These are phyloP conservation scores for Phaseolus coccineus DNA, from an alignment of 331 rosid species.

Conservation along the genomic window DNA sequence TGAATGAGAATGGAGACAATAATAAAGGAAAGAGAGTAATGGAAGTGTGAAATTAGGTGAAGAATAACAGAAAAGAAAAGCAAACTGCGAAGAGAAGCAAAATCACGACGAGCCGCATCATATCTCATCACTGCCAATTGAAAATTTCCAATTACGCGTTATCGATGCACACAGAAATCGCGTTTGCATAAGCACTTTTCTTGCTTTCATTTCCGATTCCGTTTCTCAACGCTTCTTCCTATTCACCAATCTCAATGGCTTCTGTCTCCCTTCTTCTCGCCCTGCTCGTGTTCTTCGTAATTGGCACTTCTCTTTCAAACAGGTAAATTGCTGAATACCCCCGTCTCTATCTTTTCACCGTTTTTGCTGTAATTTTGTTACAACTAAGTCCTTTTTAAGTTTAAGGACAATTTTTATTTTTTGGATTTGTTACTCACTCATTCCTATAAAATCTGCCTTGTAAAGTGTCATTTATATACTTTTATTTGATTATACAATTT, in stretches of 20 bases:
- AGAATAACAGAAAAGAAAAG: not conserved
- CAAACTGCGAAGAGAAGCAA: not conserved
- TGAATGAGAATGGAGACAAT: not conserved
- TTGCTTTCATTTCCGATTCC: not conserved
- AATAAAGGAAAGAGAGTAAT: not conserved
- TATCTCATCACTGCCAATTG: not conserved
- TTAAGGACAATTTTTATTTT: not conserved
- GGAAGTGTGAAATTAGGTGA: not conserved
- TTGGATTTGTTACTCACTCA: not conserved
- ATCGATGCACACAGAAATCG: not conserved
- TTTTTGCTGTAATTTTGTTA: not conserved
- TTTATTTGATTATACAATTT: no score
- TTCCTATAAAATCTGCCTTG: no score
- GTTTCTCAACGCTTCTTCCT: not conserved
- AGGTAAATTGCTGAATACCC: constrained; percentile 7
- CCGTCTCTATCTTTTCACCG: not conserved
- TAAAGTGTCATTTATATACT: no score
- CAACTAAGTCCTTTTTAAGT: not conserved
- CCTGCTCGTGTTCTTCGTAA: constrained; percentile 3
- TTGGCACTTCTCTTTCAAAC: not conserved
- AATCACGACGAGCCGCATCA: not conserved
- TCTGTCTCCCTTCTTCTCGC: constrained; percentile 46
- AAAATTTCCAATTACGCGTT: not conserved
- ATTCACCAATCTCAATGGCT: constrained; percentile 54
- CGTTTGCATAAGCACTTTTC: constrained; percentile 11